phyloP scores from a whole-genome alignment of 192 early-diverging fungal genomes.

The Chytriomyces confervae region DNA sequence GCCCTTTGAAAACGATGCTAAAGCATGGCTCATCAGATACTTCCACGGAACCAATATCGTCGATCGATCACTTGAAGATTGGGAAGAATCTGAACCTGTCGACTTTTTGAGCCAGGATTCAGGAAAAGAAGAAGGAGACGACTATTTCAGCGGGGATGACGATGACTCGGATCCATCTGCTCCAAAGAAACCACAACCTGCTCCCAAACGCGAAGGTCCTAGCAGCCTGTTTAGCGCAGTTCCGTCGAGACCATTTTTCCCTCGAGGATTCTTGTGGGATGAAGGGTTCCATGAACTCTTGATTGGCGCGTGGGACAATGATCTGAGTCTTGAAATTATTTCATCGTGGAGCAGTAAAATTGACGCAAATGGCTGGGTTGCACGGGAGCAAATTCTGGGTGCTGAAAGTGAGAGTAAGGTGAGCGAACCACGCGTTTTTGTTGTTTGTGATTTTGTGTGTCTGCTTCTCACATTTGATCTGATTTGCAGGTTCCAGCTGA shows the following conservation, averaged over 20 bases:
- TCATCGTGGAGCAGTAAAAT: conserved; percentile 79
- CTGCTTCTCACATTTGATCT: neutral
- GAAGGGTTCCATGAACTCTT: conserved; percentile 91
- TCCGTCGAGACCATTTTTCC: conserved; percentile 92
- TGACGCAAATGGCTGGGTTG: conserved; percentile 88
- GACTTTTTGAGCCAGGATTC: conserved; percentile 60
- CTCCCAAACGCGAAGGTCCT: conserved; percentile 67
- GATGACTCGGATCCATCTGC: neutral
- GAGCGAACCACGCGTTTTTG: neutral
- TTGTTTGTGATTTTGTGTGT: neutral
- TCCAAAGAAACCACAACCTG: conserved; percentile 40
- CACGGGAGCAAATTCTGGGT: conserved; percentile 91
- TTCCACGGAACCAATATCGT: conserved; percentile 81
- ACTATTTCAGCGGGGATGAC: conserved; percentile 47
- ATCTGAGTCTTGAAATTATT: conserved; percentile 83
- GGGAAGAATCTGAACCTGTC: conserved; percentile 63
- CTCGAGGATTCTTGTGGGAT: conserved; percentile 96
- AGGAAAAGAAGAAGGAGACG: conserved; percentile 63
- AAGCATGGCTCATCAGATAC: conserved; percentile 43
- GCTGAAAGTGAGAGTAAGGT: conserved; percentile 88
- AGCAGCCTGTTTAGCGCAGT: conserved; percentile 78
- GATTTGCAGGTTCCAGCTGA: conserved; percentile 67
- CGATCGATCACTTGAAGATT: conserved; percentile 69
- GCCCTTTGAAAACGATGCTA: neutral
- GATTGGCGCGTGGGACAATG: conserved; percentile 85